Percentiles rank a stretch among this genome's conserved stretches.
Evolutionary conservation across 1,284 basidiomycete genomes (phyloP).

Genomic region (Fomitopsis schrenkii): DNA sequence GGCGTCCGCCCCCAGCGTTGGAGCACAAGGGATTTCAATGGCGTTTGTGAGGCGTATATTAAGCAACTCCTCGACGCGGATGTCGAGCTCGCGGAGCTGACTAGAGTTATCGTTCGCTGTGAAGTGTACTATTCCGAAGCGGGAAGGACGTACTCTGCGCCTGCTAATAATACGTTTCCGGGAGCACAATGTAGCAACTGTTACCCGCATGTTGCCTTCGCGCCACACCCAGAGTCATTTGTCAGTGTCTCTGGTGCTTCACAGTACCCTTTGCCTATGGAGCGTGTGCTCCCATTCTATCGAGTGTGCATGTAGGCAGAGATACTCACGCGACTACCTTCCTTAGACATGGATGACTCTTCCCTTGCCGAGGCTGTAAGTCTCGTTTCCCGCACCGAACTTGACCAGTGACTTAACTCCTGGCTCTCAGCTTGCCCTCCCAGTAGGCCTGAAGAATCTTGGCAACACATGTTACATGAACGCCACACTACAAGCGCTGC

Average conservation of each 20-base stretch:
- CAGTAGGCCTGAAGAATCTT: conserved; percentile 69
- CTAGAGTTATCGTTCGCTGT: background rate
- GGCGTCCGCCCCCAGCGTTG: background rate
- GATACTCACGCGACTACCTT: background rate
- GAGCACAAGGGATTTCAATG: background rate
- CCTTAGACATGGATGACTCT: conserved; percentile 81
- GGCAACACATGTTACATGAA: conserved; percentile 98
- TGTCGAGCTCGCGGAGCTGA: conserved; percentile 7
- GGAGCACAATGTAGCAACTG: background rate
- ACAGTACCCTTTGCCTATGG: no score
- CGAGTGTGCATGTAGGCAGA: background rate
- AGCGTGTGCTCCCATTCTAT: background rate
- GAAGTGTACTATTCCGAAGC: no score
- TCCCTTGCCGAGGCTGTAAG: conserved; percentile 78
- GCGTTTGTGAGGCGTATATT: conserved; percentile 3
- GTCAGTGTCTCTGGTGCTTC: no score
- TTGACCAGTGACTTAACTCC: no score
- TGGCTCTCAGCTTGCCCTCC: conserved; percentile 48
- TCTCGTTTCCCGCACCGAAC: background rate
- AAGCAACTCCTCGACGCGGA: conserved; percentile 8
- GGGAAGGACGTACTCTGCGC: no score
- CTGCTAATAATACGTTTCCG: no score
- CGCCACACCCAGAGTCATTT: no score
- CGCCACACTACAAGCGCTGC: conserved; percentile 88
- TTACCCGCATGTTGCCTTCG: no score